Evolutionary conservation across 1,284 basidiomycete genomes (phyloP).

Genomic region (Porogramme epimiltina): DNA sequence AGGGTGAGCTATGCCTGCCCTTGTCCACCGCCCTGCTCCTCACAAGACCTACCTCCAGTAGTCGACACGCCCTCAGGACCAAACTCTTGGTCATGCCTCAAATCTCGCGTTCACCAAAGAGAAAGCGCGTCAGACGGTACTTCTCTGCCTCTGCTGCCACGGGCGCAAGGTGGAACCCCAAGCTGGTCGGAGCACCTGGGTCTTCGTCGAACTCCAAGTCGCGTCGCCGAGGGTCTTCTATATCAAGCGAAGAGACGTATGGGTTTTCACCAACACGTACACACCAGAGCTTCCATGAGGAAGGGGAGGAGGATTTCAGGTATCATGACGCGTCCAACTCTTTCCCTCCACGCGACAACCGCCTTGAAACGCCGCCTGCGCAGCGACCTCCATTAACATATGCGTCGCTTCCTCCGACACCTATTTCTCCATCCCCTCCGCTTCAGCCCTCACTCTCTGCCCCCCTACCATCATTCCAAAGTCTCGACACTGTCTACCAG

Average conservation of each 20-base stretch:
- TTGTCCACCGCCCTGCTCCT: too few species aligned
- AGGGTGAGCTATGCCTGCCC: too few species aligned
- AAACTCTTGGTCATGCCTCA: constrained; percentile 27
- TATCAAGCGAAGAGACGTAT: constrained; percentile 23
- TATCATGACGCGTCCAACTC: constrained; percentile 17
- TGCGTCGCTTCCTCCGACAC: constrained; percentile 71
- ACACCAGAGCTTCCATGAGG: constrained; percentile 24
- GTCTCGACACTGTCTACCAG: constrained; percentile 24
- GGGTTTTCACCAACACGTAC: constrained; percentile 22
- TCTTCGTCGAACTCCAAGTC: constrained; percentile 13
- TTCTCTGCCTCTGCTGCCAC: constrained; percentile 31
- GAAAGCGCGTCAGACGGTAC: constrained; percentile 31
- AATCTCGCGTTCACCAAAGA: constrained; percentile 29
- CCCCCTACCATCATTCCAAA: constrained; percentile 22
- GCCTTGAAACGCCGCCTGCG: constrained; percentile 7
- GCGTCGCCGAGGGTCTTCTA: constrained; percentile 24
- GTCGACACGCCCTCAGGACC: too few species aligned
- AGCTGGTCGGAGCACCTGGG: constrained; percentile 7
- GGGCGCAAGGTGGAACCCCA: constrained; percentile 25
- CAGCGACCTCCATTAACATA: constrained; percentile 44
- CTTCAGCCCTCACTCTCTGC: constrained; percentile 28
- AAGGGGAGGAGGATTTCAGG: constrained; percentile 21
- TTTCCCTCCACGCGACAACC: constrained; percentile 19
- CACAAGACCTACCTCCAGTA: too few species aligned
- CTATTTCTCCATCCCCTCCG: constrained; percentile 53